Evolutionary conservation across 2,329 filamentous ascomycete genomes (phyloP), one percentile per base, ranked within the genome.

Genomic region (Phaeomoniella chlamydospora): DNA sequence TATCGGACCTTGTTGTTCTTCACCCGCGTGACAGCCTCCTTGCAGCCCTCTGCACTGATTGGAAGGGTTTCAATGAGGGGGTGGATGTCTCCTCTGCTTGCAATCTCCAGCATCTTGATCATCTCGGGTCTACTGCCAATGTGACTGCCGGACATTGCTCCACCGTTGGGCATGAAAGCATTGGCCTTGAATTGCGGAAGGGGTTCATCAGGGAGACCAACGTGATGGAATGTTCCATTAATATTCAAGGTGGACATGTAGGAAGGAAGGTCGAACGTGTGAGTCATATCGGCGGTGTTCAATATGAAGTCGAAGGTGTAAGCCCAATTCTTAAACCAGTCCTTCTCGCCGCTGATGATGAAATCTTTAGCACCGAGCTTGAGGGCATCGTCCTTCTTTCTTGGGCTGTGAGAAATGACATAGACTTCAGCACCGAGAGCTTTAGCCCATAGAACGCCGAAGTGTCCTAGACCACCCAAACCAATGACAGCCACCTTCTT

Each of bases 201-300:
- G 31, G 78, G 74, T 42, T 83, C 79, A 39, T 75, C 68, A 0
- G 70, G 70, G 2, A 76, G 49, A 1, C 72, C 72, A 18, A 72
- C 68, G 43, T 71, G 66, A 50, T 76, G 70, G 51, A 76, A 73
- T 18, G 65, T 60, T 15, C 67, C 64, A 17, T 65, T 65, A 26
- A 74, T 61, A 41, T 65, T 67, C 17, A 73, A 54, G 0, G 64
- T 65, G 1, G 58, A 61, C 37, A 73, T 51, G 46, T 74, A 74
- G 2, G 57, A 54, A 10, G 54, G 43, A 19, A 79, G 51, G 45
- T 75, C 62, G 45, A 78, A 74, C 34, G 62, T 58, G 51, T 74
- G 80, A 41, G 90, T 90, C 61, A 82, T 77, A 56, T 72, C 78
- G 40, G 83, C 82, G 37, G 76, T 78, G 62, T 83, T 81, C 56